A percentile compares a stretch with the other conserved stretches of the same genome.
phyloP scores from a whole-genome alignment of 2,329 filamentous ascomycete species.

The Ceratocystis alfenasii region DNA sequence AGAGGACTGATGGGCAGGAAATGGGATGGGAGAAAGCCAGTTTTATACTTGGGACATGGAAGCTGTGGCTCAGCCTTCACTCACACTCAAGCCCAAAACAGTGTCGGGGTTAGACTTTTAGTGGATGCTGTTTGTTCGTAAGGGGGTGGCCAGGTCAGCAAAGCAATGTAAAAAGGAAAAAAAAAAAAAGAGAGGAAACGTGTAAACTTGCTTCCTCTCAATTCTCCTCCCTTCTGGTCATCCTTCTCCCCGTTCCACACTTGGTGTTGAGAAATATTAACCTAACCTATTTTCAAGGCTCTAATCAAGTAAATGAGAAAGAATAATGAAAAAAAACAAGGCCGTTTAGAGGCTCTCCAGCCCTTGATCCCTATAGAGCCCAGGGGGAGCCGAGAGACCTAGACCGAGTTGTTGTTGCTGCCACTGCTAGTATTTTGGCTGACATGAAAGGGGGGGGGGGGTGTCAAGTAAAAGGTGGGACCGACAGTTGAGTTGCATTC shows the following conservation, averaged over 20 bases:
- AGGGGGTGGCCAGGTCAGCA: conserved; percentile 9
- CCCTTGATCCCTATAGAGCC: conserved; percentile 10
- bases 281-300: background rate
- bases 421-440: background rate
- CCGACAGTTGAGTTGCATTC: background rate
- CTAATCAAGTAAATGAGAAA: background rate
- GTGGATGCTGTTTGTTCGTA: conserved; percentile 6
- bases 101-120: conserved; percentile 9
- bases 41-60: conserved; percentile 14
- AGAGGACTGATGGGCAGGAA: conserved; percentile 10
- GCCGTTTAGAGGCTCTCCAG: conserved; percentile 4
- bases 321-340: background rate
- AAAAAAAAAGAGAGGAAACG: conserved; percentile 17
- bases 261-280: conserved; percentile 9
- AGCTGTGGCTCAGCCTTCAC: conserved; percentile 4
- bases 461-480: background rate
- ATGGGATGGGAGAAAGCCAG: conserved; percentile 19
- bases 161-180: background rate
- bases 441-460: background rate
- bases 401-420: background rate
- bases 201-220: conserved; percentile 16
- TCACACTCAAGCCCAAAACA: background rate
- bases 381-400: conserved; percentile 10
- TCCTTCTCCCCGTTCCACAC: conserved; percentile 1
- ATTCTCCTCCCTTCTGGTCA: conserved; percentile 4